These are phyloP conservation scores for Phellinidium pouzarii DNA, from an alignment of 1,284 basidiomycete genomes.

Conservation along the genomic window DNA sequence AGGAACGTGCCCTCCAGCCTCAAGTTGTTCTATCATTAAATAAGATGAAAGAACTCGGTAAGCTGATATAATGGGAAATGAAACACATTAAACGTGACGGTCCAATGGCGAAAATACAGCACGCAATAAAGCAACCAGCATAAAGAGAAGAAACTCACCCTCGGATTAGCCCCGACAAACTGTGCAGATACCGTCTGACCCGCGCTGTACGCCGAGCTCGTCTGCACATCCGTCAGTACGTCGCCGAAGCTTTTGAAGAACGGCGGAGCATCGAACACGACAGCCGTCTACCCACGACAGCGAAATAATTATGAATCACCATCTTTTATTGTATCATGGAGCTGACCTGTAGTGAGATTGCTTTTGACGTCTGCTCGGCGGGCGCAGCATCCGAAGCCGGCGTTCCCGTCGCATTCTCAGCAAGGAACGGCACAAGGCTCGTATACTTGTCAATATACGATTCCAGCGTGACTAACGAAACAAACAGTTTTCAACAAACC, in stretches of 20 bases:
- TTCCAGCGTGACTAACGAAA: conserved; percentile 55
- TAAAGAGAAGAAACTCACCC: conserved; percentile 38
- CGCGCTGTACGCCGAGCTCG: conserved; percentile 40
- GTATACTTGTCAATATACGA: conserved; percentile 76
- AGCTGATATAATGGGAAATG: background rate
- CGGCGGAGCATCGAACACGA: conserved; percentile 54
- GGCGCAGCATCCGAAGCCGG: conserved; percentile 61
- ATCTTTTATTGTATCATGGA: too few species aligned
- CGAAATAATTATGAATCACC: too few species aligned
- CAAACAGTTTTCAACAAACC: background rate
- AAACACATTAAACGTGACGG: background rate
- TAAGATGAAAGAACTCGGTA: background rate
- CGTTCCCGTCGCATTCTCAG: conserved; percentile 39
- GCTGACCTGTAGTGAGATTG: conserved; percentile 62
- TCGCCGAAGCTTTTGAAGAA: conserved; percentile 59
- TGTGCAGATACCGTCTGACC: conserved; percentile 55
- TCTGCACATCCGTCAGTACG: conserved; percentile 54
- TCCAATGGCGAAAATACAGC: background rate
- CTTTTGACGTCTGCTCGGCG: conserved; percentile 55
- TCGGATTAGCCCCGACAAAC: conserved; percentile 76
- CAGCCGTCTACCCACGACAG: conserved; percentile 56
- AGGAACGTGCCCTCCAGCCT: conserved; percentile 71
- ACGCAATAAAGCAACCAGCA: conserved; percentile 10
- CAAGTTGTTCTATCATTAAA: conserved; percentile 58
- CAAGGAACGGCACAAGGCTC: conserved; percentile 56